phyloP scores from a whole-genome alignment of 495 filamentous ascomycete species.

The Aspergillus diversus region DNA sequence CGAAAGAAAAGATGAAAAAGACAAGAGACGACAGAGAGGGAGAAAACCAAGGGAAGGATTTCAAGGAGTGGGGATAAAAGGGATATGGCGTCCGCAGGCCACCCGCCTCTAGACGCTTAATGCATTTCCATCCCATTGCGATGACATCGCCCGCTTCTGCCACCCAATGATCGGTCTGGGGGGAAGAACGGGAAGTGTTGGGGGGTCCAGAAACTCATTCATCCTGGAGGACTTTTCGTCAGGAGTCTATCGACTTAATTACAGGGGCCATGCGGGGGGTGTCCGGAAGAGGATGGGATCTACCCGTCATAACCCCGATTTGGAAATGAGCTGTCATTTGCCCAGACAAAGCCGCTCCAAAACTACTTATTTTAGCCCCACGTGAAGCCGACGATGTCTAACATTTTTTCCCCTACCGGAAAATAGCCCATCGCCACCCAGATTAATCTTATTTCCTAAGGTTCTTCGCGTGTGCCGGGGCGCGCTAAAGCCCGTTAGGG shows the following conservation, averaged over 20 bases:
- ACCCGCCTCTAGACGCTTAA: neutral
- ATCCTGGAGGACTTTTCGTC: neutral
- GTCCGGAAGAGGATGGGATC: neutral
- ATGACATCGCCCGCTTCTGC: neutral
- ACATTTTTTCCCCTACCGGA: neutral
- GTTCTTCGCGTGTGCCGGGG: neutral
- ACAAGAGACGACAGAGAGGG: neutral
- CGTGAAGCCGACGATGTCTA: neutral
- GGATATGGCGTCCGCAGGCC: neutral
- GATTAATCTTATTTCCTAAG: neutral
- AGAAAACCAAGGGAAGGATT: neutral
- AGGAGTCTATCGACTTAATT: neutral
- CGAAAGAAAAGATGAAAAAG: neutral
- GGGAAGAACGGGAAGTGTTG: neutral
- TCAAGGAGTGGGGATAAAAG: neutral
- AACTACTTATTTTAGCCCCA: neutral
- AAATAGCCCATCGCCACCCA: neutral
- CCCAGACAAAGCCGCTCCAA: neutral
- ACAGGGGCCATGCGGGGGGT: constrained; percentile 4
- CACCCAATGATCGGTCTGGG: neutral
- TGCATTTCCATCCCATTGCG: neutral
- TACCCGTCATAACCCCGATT: neutral
- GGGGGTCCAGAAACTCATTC: neutral
- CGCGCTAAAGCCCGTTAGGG: neutral
- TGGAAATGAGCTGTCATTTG: constrained; percentile 1